Base-by-base conservation (phyloP, 2,329 filamentous ascomycete species). In the Phyllosticta citribraziliensis region DNA sequence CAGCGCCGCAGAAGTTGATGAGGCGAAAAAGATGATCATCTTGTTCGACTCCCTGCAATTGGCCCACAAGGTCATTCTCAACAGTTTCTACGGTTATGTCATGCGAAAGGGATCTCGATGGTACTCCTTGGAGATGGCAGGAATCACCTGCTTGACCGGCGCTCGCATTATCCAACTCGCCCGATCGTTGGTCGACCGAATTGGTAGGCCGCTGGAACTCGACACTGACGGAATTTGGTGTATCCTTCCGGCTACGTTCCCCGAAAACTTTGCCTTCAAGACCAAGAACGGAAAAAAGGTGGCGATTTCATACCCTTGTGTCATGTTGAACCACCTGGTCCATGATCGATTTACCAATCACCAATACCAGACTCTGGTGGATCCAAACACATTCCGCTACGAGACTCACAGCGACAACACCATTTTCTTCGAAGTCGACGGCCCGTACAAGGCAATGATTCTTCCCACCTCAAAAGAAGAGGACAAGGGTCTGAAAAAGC, bases 191-290 rank as follows among this genome's bases (percentile, higher is more conserved):
- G 93, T 99, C 3, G 94, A 99, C 72, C 84, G 94, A 8, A 89
- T 99, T 47, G 94, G 94, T 24, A 84, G 94, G 61, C 94, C 94
- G 0, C 80, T 99, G 58, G 94, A 99, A 73, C 80, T 99, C 56
- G 94, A 99, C 73, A 99, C 94, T 2, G 94, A 99, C 71, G 94
- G 95, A 83, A 99, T 99, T 69, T 99, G 94, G 95, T 99, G 94
- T 76, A 99, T 99, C 83, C 81, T 99, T 67, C 94, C 94, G 0
- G 93, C 90, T 0, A 94, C 90, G 0, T 99, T 99, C 68, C 94
- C 94, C 0, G 94, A 99, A 70, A 97, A 99, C 74, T 97, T 97
- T 69, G 81, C 86, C 0, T 97, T 99, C 79, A 96, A 89, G 69
- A 77, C 97, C 67, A 96, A 93, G 74, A 95, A 92, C 68, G 94